Percentiles rank a stretch among this genome's conserved stretches.
Conservation (phyloP, 768 basidiomycete species). For the Cystobasidium tubakii region DNA sequence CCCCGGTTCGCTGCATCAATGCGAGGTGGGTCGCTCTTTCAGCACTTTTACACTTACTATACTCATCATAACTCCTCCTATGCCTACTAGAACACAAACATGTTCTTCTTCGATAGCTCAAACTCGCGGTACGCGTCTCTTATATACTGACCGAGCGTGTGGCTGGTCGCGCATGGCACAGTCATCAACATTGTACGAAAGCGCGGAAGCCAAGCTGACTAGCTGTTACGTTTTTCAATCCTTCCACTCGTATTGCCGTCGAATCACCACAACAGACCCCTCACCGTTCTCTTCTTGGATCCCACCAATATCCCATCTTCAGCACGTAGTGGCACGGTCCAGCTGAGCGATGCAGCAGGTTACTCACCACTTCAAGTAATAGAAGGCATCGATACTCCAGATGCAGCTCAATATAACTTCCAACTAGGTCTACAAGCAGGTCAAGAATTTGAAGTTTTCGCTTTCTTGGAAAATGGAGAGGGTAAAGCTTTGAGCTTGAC, state of each 20-base stretch:
- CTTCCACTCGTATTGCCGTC: not conserved
- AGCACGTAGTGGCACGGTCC: slow-evolving; percentile 24
- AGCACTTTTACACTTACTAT: not conserved
- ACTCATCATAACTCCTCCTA: not conserved
- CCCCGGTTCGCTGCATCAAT: slow-evolving; percentile 40
- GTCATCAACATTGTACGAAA: too few species aligned
- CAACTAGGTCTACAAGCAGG: slow-evolving; percentile 38
- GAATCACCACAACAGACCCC: slow-evolving; percentile 18
- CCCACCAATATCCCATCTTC: slow-evolving; percentile 27
- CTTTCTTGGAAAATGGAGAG: slow-evolving; percentile 40
- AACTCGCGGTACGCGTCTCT: slow-evolving; percentile 7
- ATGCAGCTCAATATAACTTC: slow-evolving; percentile 35
- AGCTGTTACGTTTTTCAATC: not conserved
- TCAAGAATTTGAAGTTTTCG: slow-evolving; percentile 42
- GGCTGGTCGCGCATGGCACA: not conserved
- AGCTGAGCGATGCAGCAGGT: slow-evolving; percentile 21
- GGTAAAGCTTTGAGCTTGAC: slow-evolving; percentile 42
- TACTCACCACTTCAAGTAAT: slow-evolving; percentile 39
- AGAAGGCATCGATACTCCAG: slow-evolving; percentile 39
- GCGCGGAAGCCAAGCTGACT: too few species aligned
- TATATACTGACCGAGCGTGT: not conserved
- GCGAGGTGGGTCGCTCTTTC: slow-evolving; percentile 35
- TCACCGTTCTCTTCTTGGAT: slow-evolving; percentile 41
- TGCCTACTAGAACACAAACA: slow-evolving; percentile 3
- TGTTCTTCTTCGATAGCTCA: slow-evolving; percentile 40